Evolutionary conservation across 2,329 filamentous ascomycete species (phyloP).

Genomic region (Pseudopyrenochaeta lycopersici): DNA sequence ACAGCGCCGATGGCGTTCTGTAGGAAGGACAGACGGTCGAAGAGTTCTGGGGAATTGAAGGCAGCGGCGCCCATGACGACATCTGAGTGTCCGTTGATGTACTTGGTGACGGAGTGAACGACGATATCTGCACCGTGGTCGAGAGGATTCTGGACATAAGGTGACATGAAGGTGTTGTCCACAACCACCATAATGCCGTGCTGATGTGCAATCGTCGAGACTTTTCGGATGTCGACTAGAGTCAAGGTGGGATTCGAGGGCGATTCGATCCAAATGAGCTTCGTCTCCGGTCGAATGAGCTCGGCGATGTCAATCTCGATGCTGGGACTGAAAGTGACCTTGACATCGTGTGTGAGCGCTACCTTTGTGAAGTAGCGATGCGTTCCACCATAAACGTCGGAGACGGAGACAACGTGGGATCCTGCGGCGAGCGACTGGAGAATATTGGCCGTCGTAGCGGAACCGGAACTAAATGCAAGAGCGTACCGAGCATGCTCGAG

Average conservation of each 20-base stretch:
- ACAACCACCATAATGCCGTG: slow-evolving; percentile 96
- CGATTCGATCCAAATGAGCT: slow-evolving; percentile 95
- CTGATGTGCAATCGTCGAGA: slow-evolving; percentile 82
- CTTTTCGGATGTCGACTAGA: slow-evolving; percentile 89
- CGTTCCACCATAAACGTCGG: slow-evolving; percentile 97
- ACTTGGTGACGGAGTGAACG: slow-evolving; percentile 97
- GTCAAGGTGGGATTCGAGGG: slow-evolving; percentile 94
- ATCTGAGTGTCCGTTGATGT: slow-evolving; percentile 97
- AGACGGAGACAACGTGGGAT: slow-evolving; percentile 94
- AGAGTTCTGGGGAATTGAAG: slow-evolving; percentile 86
- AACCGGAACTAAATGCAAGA: slow-evolving; percentile 92
- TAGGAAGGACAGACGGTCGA: slow-evolving; percentile 82
- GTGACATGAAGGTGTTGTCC: slow-evolving; percentile 97
- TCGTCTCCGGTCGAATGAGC: slow-evolving; percentile 88
- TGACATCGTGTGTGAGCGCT: slow-evolving; percentile 90
- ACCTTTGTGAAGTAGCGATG: slow-evolving; percentile 99
- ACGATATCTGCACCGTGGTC: slow-evolving; percentile 96
- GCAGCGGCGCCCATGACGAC: slow-evolving; percentile 98
- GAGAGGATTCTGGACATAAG: slow-evolving; percentile 95
- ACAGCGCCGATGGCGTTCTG: slow-evolving; percentile 98
- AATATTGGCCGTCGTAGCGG: slow-evolving; percentile 90
- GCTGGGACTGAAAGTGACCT: slow-evolving; percentile 91
- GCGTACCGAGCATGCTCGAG: slow-evolving; percentile 93
- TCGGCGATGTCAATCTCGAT: slow-evolving; percentile 88
- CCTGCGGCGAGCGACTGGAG: slow-evolving; percentile 90